Evolutionary conservation across 495 filamentous ascomycete species (phyloP).

Genomic region (Cetradonia linearis): DNA sequence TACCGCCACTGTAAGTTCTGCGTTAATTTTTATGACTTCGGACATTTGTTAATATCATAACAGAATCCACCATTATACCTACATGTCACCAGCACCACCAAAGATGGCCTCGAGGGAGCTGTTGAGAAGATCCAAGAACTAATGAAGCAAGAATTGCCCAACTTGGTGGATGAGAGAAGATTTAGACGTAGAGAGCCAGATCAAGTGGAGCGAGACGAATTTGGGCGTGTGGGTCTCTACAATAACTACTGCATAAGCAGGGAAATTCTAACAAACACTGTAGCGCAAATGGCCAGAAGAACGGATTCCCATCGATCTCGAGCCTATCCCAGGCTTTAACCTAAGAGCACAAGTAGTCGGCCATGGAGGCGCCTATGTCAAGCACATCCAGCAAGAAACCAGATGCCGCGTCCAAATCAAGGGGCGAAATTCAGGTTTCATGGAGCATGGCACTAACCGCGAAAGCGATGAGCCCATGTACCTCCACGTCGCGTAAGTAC

Average conservation of each 20-base stretch:
- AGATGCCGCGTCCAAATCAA: conserved; percentile 95
- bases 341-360: conserved; percentile 91
- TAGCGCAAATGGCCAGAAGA: conserved; percentile 99
- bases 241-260: background rate
- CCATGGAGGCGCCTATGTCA: conserved; percentile 85
- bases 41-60: conserved; percentile 13
- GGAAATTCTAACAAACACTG: conserved; percentile 25
- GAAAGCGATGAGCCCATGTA: conserved; percentile 96
- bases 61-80: conserved; percentile 92
- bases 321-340: conserved; percentile 92
- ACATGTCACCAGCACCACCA: conserved; percentile 86
- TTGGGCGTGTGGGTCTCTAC: conserved; percentile 61
- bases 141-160: conserved; percentile 93
- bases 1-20: conserved; percentile 65
- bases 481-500: conserved; percentile 79
- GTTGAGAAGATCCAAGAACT: conserved; percentile 78
- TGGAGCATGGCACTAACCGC: conserved; percentile 66
- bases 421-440: conserved; percentile 89
- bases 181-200: conserved; percentile 85
- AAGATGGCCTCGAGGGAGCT: conserved; percentile 82
- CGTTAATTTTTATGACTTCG: conserved; percentile 3
- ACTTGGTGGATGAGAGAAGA: conserved; percentile 87
- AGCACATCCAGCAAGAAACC: conserved; percentile 93
- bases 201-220: conserved; percentile 87
- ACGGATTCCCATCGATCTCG: conserved; percentile 78